Conservation (phyloP, 305 asterid genomes). For the Fraxinus sp. region DNA sequence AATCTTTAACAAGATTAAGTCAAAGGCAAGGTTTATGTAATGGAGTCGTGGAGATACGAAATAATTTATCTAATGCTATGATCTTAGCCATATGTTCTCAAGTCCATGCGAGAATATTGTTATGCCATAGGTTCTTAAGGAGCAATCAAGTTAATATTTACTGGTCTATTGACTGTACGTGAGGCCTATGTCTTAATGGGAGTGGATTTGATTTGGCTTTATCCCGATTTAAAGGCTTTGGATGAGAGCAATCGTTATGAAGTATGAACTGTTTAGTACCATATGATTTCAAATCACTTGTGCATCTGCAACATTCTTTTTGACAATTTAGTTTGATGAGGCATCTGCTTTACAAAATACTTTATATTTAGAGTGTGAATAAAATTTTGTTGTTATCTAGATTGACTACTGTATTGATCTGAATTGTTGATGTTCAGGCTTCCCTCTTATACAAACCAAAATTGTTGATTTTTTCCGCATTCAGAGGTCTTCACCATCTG, state of each 20-base stretch:
- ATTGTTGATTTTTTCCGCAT: slow-evolving; percentile 80
- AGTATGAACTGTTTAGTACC: not conserved
- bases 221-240: not conserved
- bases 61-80: not conserved
- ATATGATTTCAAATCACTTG: no score
- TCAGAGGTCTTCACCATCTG: slow-evolving; percentile 43
- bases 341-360: not conserved
- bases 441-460: slow-evolving; percentile 75
- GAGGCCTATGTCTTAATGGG: not conserved
- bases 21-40: not conserved
- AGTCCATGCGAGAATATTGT: not conserved
- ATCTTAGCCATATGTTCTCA: not conserved
- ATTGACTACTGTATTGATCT: not conserved
- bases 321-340: not conserved
- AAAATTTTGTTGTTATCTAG: not conserved
- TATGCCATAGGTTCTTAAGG: not conserved
- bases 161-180: not conserved
- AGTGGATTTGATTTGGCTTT: not conserved
- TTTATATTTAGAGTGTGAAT: not conserved
- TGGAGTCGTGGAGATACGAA: not conserved
- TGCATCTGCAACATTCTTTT: not conserved
- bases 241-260: not conserved
- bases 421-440: slow-evolving; percentile 39
- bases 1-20: not conserved
- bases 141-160: not conserved